These are phyloP conservation scores for Fusarium coicis DNA, from an alignment of 2,329 filamentous ascomycete genomes.

Conservation along the genomic window DNA sequence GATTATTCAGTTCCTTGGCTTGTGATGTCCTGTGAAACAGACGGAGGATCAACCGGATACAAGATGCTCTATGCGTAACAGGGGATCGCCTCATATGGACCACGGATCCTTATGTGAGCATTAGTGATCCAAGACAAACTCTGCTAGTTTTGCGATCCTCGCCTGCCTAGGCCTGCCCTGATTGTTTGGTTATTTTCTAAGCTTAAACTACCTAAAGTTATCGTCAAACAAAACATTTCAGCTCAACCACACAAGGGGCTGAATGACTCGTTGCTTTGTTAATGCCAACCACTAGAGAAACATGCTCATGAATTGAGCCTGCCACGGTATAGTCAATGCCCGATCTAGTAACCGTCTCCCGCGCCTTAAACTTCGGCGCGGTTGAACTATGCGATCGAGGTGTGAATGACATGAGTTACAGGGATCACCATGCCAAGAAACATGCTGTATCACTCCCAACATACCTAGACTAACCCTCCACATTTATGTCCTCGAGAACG, in stretches of 20 bases:
- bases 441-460: neutral
- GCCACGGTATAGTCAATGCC: neutral
- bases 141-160: neutral
- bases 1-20: neutral
- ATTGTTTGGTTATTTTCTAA: neutral
- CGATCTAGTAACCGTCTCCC: constrained; percentile 8
- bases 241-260: neutral
- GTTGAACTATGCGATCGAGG: neutral
- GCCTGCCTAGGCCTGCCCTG: neutral
- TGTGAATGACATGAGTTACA: neutral
- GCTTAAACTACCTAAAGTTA: constrained; percentile 12
- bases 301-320: neutral
- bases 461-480: neutral
- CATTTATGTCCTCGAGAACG: constrained; percentile 6
- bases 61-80: constrained; percentile 10
- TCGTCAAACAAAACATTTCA: constrained; percentile 10
- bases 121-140: constrained; percentile 23
- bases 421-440: constrained; percentile 12
- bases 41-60: neutral
- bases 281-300: neutral
- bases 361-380: constrained; percentile 8
- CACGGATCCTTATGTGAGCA: constrained; percentile 38
- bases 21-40: constrained; percentile 3
- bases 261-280: neutral
- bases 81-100: constrained; percentile 22